Evolutionary conservation across 1,284 basidiomycete species (phyloP).

Genomic region (Ganoderma lucidum): DNA sequence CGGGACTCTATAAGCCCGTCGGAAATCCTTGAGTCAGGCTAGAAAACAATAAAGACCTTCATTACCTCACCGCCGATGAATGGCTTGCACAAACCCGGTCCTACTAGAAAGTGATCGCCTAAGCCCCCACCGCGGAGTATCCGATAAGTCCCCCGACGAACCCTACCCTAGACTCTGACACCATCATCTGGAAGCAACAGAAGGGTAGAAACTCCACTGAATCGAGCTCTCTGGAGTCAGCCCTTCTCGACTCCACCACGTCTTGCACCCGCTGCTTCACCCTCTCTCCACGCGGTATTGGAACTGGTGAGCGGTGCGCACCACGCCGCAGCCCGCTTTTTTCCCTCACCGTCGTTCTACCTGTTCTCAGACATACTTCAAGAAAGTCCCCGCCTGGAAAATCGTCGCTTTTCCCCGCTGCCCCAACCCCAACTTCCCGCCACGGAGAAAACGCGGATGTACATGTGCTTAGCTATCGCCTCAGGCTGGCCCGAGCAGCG

Average conservation of each 20-base stretch:
- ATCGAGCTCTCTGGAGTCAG: not conserved
- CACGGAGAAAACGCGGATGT: constrained; percentile 24
- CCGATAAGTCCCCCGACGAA: constrained; percentile 15
- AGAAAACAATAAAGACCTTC: not conserved
- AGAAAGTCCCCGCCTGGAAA: constrained; percentile 4
- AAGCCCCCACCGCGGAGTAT: constrained; percentile 22
- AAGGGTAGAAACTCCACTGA: not conserved
- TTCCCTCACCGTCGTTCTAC: not conserved
- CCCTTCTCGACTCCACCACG: not conserved
- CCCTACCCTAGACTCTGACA: constrained; percentile 1
- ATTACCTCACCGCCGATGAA: not conserved
- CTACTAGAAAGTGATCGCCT: not conserved
- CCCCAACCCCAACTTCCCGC: not conserved
- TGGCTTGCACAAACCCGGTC: not conserved
- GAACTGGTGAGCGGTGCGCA: not conserved
- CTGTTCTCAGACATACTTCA: not conserved
- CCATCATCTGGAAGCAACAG: not conserved
- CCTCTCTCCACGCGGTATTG: not conserved
- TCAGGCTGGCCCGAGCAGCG: not conserved
- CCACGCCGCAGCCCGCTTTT: not conserved
- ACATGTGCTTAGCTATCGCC: too few relatives aligned
- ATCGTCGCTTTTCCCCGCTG: constrained; percentile 10
- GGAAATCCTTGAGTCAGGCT: not conserved
- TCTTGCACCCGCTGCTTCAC: not conserved
- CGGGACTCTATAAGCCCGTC: not conserved